Percentiles rank a stretch among this genome's conserved stretches.
phyloP scores from a whole-genome alignment of 2,329 filamentous ascomycete species.

The Colletotrichum sp. region DNA sequence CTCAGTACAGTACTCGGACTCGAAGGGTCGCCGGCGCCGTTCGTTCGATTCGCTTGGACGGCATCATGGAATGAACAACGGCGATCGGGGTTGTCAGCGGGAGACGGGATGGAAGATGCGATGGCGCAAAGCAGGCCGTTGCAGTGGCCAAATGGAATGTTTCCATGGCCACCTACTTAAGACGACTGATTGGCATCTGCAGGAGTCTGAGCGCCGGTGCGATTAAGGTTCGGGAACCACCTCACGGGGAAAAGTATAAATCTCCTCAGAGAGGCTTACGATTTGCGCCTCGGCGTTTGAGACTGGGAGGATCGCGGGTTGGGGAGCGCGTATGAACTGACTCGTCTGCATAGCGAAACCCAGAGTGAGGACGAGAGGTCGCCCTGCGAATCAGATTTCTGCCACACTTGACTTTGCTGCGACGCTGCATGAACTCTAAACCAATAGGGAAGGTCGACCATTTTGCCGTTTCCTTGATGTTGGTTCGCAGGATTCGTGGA shows the following conservation, averaged over 20 bases:
- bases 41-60: neutral
- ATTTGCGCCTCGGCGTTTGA: neutral
- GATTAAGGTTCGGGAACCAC: neutral
- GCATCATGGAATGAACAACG: constrained; percentile 1
- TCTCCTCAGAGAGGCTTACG: neutral
- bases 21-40: neutral
- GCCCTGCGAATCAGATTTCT: neutral
- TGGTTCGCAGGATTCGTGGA: neutral
- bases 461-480: neutral
- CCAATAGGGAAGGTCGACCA: neutral
- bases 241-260: neutral
- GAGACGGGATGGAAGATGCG: constrained; percentile 7
- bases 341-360: neutral
- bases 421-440: neutral
- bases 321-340: neutral
- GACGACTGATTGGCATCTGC: neutral
- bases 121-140: neutral
- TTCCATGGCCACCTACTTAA: neutral
- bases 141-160: neutral
- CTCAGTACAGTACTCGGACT: neutral
- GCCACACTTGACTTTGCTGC: neutral
- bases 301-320: neutral
- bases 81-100: neutral
- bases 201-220: neutral
- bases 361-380: neutral